A percentile compares a stretch with the other conserved stretches of the same genome.
phyloP scores from a whole-genome alignment of 2,329 filamentous ascomycete genomes.

The Monilinia vaccinii-corymbosi region DNA sequence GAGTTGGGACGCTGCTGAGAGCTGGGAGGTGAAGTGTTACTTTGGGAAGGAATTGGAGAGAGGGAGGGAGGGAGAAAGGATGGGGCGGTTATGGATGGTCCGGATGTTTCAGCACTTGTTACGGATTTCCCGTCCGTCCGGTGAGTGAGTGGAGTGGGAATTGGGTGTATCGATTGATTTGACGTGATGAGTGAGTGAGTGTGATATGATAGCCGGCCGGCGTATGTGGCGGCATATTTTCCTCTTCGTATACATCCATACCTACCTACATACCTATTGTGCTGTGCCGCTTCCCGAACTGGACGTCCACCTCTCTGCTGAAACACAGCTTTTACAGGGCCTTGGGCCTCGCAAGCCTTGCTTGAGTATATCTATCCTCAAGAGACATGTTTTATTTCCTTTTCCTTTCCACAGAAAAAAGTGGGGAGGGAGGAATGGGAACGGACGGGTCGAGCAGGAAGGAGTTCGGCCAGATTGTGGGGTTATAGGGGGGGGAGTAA shows the following conservation, averaged over 20 bases:
- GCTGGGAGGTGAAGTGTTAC: too few relatives aligned
- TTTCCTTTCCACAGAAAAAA: too few relatives aligned
- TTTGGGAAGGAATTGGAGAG: too few relatives aligned
- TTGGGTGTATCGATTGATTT: background rate
- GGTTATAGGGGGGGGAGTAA: background rate
- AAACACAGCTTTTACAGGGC: background rate
- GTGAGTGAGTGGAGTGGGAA: background rate
- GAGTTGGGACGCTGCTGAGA: too few relatives aligned
- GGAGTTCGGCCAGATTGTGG: slow-evolving; percentile 7
- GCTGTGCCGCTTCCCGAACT: background rate
- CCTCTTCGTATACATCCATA: background rate
- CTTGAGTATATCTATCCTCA: too few relatives aligned
- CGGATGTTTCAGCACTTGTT: background rate
- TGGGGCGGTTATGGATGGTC: background rate
- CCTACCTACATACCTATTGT: too few relatives aligned
- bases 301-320: background rate
- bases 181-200: background rate
- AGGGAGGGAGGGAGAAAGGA: too few relatives aligned
- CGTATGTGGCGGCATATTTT: background rate
- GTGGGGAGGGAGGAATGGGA: background rate
- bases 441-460: background rate
- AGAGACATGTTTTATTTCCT: too few relatives aligned
- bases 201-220: too few relatives aligned
- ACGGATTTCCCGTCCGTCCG: too few relatives aligned
- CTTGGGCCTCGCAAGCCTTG: background rate